phyloP scores from a whole-genome alignment of 2,329 filamentous ascomycete species.

The Monosporascus sp. region DNA sequence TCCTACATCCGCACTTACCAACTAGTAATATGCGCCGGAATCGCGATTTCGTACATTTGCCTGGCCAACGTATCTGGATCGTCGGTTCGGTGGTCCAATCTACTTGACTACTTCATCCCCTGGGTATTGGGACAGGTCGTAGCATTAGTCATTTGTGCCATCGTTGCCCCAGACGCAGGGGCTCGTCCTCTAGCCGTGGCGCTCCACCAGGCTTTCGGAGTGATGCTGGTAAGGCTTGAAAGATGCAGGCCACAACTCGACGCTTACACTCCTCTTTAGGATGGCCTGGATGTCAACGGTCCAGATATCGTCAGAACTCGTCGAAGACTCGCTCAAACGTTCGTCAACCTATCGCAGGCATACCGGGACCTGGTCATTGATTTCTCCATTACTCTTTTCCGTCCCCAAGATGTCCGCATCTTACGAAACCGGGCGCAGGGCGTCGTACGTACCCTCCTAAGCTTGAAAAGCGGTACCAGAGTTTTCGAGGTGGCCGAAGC shows the following conservation, averaged over 20 bases:
- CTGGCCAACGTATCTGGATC: constrained; percentile 43
- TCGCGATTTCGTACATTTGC: constrained; percentile 50
- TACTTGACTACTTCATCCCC: constrained; percentile 49
- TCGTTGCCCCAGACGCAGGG: constrained; percentile 51
- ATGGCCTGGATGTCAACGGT: constrained; percentile 34
- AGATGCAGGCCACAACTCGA: neutral
- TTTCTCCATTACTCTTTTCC: constrained; percentile 50
- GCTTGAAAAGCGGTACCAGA: constrained; percentile 44
- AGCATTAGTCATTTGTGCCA: constrained; percentile 42
- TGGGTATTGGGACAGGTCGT: constrained; percentile 53
- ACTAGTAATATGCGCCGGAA: constrained; percentile 48
- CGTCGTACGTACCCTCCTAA: constrained; percentile 48
- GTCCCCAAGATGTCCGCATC: constrained; percentile 42
- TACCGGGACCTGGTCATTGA: constrained; percentile 54
- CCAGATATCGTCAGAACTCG: constrained; percentile 30
- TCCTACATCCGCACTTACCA: constrained; percentile 54
- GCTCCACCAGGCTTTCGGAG: constrained; percentile 41
- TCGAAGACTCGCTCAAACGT: constrained; percentile 43
- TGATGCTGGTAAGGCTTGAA: constrained; percentile 37
- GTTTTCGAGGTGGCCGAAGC: constrained; percentile 34
- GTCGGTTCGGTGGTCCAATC: constrained; percentile 43
- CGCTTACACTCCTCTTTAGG: constrained; percentile 17
- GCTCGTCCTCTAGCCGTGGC: constrained; percentile 45
- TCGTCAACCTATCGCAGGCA: constrained; percentile 51
- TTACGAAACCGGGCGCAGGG: constrained; percentile 52